phyloP scores from a whole-genome alignment of 768 basidiomycete genomes.

The Amanita pallidorosea region DNA sequence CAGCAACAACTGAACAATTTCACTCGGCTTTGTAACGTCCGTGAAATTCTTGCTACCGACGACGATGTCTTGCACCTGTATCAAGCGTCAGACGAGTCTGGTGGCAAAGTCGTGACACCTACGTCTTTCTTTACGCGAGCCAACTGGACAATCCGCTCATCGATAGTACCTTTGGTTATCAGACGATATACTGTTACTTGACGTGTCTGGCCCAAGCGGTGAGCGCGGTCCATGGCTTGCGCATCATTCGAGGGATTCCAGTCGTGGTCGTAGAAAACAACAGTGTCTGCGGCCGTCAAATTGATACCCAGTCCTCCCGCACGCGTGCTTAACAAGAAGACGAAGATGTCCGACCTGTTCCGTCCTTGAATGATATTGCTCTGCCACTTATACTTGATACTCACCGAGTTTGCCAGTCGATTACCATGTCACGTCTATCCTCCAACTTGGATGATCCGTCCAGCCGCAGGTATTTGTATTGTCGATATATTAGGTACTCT shows the following conservation, averaged over 20 bases:
- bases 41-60: constrained; percentile 95
- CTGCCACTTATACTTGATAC: constrained; percentile 11
- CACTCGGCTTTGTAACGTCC: constrained; percentile 88
- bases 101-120: constrained; percentile 13
- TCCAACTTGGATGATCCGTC: constrained; percentile 93
- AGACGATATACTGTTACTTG: constrained; percentile 96
- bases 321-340: constrained; percentile 85
- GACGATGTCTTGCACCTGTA: constrained; percentile 92
- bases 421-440: constrained; percentile 97
- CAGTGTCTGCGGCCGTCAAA: constrained; percentile 91
- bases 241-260: constrained; percentile 98
- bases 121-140: constrained; percentile 97
- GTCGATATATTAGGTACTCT: constrained; percentile 93
- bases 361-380: constrained; percentile 1
- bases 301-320: constrained; percentile 97
- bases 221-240: constrained; percentile 97
- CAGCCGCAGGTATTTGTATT: constrained; percentile 88
- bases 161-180: constrained; percentile 89
- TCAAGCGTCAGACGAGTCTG: not conserved
- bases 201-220: constrained; percentile 91
- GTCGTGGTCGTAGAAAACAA: constrained; percentile 90
- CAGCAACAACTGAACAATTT: constrained; percentile 89
- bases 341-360: constrained; percentile 73
- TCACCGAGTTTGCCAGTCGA: constrained; percentile 96
- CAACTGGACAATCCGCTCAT: constrained; percentile 94